These are phyloP conservation scores for Chytridiales sp. DNA, from an alignment of 371 early-diverging fungal genomes.

Conservation along the genomic window DNA sequence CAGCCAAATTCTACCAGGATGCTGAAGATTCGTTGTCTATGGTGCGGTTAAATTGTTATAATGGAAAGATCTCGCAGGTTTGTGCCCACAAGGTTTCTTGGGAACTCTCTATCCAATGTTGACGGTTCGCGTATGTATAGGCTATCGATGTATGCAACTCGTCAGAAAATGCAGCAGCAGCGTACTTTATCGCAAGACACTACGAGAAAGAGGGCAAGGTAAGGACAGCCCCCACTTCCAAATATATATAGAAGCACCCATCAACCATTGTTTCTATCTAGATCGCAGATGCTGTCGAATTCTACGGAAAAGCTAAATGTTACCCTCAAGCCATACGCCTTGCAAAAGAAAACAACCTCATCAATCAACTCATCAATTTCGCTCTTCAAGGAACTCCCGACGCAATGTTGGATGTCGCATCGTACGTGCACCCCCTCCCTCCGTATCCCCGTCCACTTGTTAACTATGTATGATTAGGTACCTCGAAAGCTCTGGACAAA, in stretches of 20 bases:
- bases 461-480: constrained; percentile 28
- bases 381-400: constrained; percentile 44
- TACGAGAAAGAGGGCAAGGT: constrained; percentile 48
- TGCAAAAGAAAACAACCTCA: constrained; percentile 47
- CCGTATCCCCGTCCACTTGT: neutral
- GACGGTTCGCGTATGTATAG: constrained; percentile 10
- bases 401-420: constrained; percentile 48
- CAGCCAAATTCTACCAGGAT: constrained; percentile 43
- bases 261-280: neutral
- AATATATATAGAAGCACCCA: neutral
- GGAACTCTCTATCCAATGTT: neutral
- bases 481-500: constrained; percentile 31
- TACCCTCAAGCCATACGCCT: constrained; percentile 48
- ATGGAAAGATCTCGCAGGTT: constrained; percentile 42
- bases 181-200: constrained; percentile 46
- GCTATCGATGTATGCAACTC: constrained; percentile 39
- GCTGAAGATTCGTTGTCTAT: constrained; percentile 41
- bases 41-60: constrained; percentile 45
- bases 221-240: neutral
- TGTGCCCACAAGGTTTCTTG: neutral
- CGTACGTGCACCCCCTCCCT: constrained; percentile 18
- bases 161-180: constrained; percentile 37
- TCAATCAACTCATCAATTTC: constrained; percentile 43
- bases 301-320: constrained; percentile 45
- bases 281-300: constrained; percentile 45